Base-by-base conservation (phyloP, 345 rosid species). In the Microthlaspi erraticum region DNA sequence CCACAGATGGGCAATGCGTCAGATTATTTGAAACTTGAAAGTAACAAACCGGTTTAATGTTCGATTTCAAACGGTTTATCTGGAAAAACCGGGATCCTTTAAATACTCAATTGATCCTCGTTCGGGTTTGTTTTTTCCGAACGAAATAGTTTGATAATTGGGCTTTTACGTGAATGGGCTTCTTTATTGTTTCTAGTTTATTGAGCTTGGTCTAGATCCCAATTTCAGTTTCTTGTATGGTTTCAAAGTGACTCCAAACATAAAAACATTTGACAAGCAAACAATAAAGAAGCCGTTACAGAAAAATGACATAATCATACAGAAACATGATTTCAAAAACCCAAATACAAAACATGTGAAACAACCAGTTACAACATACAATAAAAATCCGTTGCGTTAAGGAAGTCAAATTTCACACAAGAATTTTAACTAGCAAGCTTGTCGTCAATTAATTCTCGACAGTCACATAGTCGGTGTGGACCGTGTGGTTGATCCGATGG, bases 401-500 rank as follows among this genome's bases (percentile, higher is more conserved):
- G 10, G 5, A 44, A 37, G 55, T 23, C 48, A 48, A 1, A 38
- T 29, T 38, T 17, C 43, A 64, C 38, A 48, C 66, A 10, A 9
- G 3, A 49, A 5, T 44, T 18, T 8, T 2, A 39, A 54, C 52
- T 17, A 69, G 31, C 34, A 2, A 46, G 46, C n/a, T 48, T 17
- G 9, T 42, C 19, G 9, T 42, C 19, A 12, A 49, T 49, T 37
- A 60, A 13, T 12, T 32, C 26, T 31, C 5, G 10, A 51, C 44
- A 39, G 41, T 73, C 67, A 52, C 46, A 33, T 31, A 12, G 48
- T 60, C 6, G 48, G 62, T 14, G 73, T 51, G 41, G 67, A 19
- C 33, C 42, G 55, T 43, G 63, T 67, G 64, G 58, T 74, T 34
- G 78, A 43, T 67, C 73, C 63, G 7, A 60, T 53, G 62, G 73